These are phyloP conservation scores for Oryza glaberrima DNA, from an alignment of 176 grass and related monocot genomes.

Conservation along the genomic window DNA sequence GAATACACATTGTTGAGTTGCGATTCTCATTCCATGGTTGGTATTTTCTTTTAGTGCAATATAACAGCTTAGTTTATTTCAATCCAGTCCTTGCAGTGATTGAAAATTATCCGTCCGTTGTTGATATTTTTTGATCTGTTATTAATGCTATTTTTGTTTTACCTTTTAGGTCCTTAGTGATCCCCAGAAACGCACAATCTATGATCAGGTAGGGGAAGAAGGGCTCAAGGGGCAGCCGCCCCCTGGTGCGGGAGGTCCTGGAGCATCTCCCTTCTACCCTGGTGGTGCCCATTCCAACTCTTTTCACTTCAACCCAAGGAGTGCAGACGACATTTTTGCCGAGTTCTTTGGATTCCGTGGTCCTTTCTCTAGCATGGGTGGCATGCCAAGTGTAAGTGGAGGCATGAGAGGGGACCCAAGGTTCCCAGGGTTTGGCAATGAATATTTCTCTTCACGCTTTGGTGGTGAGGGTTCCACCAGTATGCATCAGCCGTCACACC, in stretches of 20 bases:
- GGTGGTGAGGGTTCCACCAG: slow-evolving; percentile 49
- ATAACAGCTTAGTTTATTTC: neutral
- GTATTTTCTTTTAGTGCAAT: neutral
- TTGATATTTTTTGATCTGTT: neutral
- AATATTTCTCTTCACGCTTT: slow-evolving; percentile 53
- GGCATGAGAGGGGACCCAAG: slow-evolving; percentile 57
- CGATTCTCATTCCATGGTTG: neutral
- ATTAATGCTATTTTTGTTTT: slow-evolving; percentile 26
- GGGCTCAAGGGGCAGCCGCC: slow-evolving; percentile 80
- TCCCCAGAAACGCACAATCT: slow-evolving; percentile 76
- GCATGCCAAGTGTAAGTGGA: slow-evolving; percentile 29
- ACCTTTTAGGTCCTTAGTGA: slow-evolving; percentile 82
- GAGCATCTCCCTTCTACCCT: slow-evolving; percentile 52
- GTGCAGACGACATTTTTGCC: slow-evolving; percentile 76
- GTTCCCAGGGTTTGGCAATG: slow-evolving; percentile 66
- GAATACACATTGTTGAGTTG: neutral
- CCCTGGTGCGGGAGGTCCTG: slow-evolving; percentile 51
- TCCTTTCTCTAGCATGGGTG: slow-evolving; percentile 46
- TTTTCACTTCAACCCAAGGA: slow-evolving; percentile 76
- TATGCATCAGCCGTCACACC: slow-evolving; percentile 47
- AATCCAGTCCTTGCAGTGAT: neutral
- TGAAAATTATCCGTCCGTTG: neutral
- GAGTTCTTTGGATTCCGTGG: slow-evolving; percentile 79
- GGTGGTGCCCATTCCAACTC: slow-evolving; percentile 46
- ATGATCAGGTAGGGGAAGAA: slow-evolving; percentile 93